phyloP scores from a whole-genome alignment of 768 basidiomycete genomes.

The Tricholoma saponaceum region DNA sequence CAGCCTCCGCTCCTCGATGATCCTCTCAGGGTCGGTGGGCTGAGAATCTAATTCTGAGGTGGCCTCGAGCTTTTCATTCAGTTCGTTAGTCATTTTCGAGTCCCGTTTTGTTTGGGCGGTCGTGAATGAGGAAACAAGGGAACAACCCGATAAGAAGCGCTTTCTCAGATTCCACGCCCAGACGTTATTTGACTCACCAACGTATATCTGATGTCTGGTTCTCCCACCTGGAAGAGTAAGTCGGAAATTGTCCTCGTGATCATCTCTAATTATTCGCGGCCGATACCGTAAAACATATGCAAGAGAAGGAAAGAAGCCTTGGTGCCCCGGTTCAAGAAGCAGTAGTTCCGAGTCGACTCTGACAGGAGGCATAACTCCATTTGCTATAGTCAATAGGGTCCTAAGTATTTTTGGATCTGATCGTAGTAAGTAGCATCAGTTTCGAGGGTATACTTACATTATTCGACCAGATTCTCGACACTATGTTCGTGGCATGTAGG shows the following conservation, averaged over 20 bases:
- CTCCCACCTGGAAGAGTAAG: conserved; percentile 15
- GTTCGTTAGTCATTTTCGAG: conserved; percentile 11
- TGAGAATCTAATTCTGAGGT: conserved; percentile 14
- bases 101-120: conserved; percentile 9
- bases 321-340: too few species aligned
- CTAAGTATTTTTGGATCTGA: too few species aligned
- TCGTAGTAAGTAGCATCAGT: too few species aligned
- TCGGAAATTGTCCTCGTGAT: conserved; percentile 18
- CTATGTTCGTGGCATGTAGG: too few species aligned
- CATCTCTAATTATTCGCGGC: conserved; percentile 10
- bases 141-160: not conserved
- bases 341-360: too few species aligned
- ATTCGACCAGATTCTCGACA: too few species aligned
- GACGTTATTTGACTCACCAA: conserved; percentile 20
- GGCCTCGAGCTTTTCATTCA: conserved; percentile 29
- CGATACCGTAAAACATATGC: not conserved
- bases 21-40: conserved; percentile 6
- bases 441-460: too few species aligned
- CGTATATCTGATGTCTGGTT: conserved; percentile 15
- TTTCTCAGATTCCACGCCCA: not conserved
- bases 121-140: conserved; percentile 7
- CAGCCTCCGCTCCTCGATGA: conserved; percentile 29
- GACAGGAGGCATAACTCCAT: too few species aligned
- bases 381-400: too few species aligned
- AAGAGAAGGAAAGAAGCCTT: too few species aligned